Percentiles rank a stretch among this genome's conserved stretches.
Conservation (phyloP, 2,329 filamentous ascomycete species). For the Cladosporium phlei region DNA sequence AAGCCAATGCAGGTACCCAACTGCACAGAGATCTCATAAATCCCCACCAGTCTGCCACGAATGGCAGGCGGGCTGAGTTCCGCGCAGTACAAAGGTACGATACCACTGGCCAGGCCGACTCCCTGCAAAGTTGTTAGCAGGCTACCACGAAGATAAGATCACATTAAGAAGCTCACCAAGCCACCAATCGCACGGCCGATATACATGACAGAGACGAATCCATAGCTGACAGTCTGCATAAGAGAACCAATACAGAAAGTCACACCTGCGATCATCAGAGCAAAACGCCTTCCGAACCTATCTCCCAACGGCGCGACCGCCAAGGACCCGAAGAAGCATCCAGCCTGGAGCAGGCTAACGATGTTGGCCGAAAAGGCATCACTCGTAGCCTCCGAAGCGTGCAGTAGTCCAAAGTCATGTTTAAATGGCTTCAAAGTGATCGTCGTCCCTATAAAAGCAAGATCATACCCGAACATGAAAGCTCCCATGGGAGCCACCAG, state of each 20-base stretch:
- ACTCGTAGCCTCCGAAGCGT: conserved; percentile 5
- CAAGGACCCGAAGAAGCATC: conserved; percentile 18
- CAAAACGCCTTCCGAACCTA: conserved; percentile 12
- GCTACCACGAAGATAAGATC: conserved; percentile 39
- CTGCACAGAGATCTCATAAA: conserved; percentile 28
- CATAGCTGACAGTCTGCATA: conserved; percentile 40
- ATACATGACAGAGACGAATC: conserved; percentile 41
- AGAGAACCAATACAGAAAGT: conserved; percentile 17
- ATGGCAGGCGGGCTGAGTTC: conserved; percentile 29
- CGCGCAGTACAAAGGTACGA: conserved; percentile 31
- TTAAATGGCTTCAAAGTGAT: conserved; percentile 19
- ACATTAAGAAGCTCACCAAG: conserved; percentile 21
- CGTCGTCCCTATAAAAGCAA: conserved; percentile 20
- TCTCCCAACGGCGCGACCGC: conserved; percentile 15
- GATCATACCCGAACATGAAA: conserved; percentile 21
- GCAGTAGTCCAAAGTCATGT: conserved; percentile 16
- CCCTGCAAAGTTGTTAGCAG: conserved; percentile 26
- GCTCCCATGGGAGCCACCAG: conserved; percentile 19
- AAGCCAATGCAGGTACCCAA: conserved; percentile 28
- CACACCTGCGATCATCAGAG: conserved; percentile 15
- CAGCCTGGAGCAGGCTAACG: conserved; percentile 18
- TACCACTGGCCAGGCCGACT: conserved; percentile 26
- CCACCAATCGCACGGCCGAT: conserved; percentile 26
- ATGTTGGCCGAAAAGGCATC: conserved; percentile 20
- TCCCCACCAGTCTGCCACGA: conserved; percentile 30